Evolutionary conservation across 768 basidiomycete species (phyloP), one percentile per base, ranked within the genome.

Genomic region (Boletus barrowsii): DNA sequence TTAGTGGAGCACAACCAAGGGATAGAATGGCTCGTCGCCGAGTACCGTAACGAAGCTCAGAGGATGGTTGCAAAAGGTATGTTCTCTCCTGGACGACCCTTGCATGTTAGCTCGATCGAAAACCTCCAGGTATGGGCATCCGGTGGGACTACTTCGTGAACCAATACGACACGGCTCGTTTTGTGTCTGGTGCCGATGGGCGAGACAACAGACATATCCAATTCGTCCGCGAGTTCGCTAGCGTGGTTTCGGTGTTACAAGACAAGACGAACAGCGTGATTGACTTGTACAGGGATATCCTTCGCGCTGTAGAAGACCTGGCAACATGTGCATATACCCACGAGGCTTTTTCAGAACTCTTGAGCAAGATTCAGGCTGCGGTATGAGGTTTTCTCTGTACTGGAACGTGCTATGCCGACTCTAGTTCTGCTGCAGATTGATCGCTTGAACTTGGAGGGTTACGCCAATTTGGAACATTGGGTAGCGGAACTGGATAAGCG

Each of bases 101-200:
- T 17, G 30, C 24, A 10, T 22, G 6, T 10, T 54, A 3, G 22
- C 50, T 40, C 26, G 42, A 47, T 40, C 10, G n/a, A 14, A 43
- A 18, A 5, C 26, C 18, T 47, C 15, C 43, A 96, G 95, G 96
- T 26, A 96, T 99, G 88, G 83, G 82, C 63, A 90, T 96, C 53
- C 87, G 90, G 24, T 99, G 97, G 97, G 97, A 98, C 68, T 82
- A 93, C 72, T 94, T 98, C 63, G 89, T 98, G 62, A 96, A 90
- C 65, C 90, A 94, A 50, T 98, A 93, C 67, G 94, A 96, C 60
- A 82, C 87, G 5, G 79, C 84, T 15, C 79, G 92, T 54, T 91
- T 86, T 66, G 80, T 88, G 8, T 76, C 87, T 0, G 77, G 80
- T 44, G 76, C 84, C n/a, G 91, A 93, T 61, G 87, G 83, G 13